Percentiles rank a stretch among this genome's conserved stretches.
Conservation (phyloP, 805 yeast species). For the Candida namnaoensis region DNA sequence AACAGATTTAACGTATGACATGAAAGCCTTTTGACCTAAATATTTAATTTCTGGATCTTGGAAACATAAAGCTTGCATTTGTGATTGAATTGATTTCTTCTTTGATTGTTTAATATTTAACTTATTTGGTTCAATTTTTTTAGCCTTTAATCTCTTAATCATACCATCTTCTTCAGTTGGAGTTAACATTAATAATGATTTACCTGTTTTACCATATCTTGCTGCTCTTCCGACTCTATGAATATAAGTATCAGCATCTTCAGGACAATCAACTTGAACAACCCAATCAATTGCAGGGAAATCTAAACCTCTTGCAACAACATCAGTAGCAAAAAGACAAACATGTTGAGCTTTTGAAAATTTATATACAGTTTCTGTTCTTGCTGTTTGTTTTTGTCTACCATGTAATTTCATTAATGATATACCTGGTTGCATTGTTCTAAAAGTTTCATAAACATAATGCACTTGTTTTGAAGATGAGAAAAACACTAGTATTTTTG, state of each 20-base stretch:
- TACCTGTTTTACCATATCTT: slow-evolving; percentile 84
- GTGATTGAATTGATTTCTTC: slow-evolving; percentile 65
- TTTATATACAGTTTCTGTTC: slow-evolving; percentile 69
- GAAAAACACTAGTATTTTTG: slow-evolving; percentile 79
- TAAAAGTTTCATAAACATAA: slow-evolving; percentile 22
- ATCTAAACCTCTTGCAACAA: slow-evolving; percentile 96
- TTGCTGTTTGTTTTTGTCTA: slow-evolving; percentile 69
- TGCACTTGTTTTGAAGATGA: slow-evolving; percentile 52
- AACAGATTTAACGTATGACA: slow-evolving; percentile 81
- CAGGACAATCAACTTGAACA: slow-evolving; percentile 89
- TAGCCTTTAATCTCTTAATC: slow-evolving; percentile 48
- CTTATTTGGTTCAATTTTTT: slow-evolving; percentile 61
- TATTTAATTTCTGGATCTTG: slow-evolving; percentile 87
- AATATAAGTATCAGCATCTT: slow-evolving; percentile 83
- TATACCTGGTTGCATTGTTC: slow-evolving; percentile 29
- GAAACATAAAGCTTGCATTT: slow-evolving; percentile 85
- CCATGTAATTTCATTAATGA: slow-evolving; percentile 72
- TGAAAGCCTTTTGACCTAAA: slow-evolving; percentile 91
- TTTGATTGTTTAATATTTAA: slow-evolving; percentile 70
- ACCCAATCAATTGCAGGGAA: slow-evolving; percentile 93
- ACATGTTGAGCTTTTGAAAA: slow-evolving; percentile 38
- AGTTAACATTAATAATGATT: slow-evolving; percentile 72
- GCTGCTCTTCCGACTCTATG: slow-evolving; percentile 97
- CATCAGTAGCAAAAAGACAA: slow-evolving; percentile 89
- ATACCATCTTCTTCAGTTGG: slow-evolving; percentile 80